Conservation (phyloP, 371 early-diverging fungal genomes). For the Batkoa obscura region DNA sequence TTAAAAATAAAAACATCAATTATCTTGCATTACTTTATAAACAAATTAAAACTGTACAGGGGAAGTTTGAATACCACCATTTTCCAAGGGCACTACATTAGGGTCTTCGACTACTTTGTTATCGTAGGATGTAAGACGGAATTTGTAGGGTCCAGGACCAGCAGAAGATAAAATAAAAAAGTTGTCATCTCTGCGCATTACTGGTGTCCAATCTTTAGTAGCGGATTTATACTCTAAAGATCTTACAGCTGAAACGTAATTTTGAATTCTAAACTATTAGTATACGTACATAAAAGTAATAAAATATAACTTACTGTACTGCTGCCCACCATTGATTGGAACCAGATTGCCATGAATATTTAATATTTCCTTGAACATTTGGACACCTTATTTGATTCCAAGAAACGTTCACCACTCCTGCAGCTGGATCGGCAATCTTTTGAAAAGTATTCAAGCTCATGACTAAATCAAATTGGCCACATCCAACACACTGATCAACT, state of each 20-base stretch:
- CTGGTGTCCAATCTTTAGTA: background rate
- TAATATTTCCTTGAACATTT: background rate
- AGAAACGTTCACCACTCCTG: background rate
- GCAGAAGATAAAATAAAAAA: constrained; percentile 2
- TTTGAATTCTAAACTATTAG: background rate
- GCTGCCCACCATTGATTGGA: constrained; percentile 5
- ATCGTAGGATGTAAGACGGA: background rate
- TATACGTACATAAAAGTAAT: background rate
- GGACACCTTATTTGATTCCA: constrained; percentile 2
- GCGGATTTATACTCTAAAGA: background rate
- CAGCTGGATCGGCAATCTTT: background rate
- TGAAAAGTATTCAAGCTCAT: background rate
- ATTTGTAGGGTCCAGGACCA: background rate
- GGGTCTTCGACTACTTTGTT: background rate
- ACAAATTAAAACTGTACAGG: constrained; percentile 2
- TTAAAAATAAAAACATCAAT: too few relatives aligned
- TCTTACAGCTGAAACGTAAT: background rate
- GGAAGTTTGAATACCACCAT: background rate
- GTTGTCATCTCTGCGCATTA: constrained; percentile 2
- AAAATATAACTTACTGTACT: background rate
- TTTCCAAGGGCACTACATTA: background rate
- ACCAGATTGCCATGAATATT: constrained; percentile 3
- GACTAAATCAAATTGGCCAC: background rate
- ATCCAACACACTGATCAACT: constrained; percentile 6
- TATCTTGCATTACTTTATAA: too few relatives aligned